Evolutionary conservation across 441 rosid genomes (phyloP), one percentile per base, ranked within the genome.

Genomic region (Croton setiger): DNA sequence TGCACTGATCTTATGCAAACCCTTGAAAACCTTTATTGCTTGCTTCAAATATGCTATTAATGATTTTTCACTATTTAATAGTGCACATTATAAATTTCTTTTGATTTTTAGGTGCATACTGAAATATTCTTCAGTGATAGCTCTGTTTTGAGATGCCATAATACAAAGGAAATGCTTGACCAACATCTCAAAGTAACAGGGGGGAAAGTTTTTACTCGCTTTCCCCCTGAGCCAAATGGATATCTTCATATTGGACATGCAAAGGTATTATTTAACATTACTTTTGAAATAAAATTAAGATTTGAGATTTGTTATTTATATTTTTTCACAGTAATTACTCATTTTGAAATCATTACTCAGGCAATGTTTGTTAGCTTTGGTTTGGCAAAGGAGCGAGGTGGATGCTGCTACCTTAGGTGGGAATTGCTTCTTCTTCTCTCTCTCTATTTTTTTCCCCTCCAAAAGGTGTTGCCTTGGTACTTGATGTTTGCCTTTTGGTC

Each of bases 201-300:
- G n/a, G 86, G 97, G 21, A 92, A 87, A 72, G 90, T 95, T 67
- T 84, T 81, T 64, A 87, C 95, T 17, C 92, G 96, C 64, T 95
- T 92, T 51, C 98, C 97, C 7, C 99, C 98, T 39, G 98, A 95
- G 83, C 98, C 97, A 74, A 95, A 95, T 87, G 99, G 99, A 35
- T 92, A 92, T 84, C 83, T 95, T 45, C 99, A 95, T 74, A 95
- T 95, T 74, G 99, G 98, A 65, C 99, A 92, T 85, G 99, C 99
- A 51, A 95, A 92, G 93, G 99, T 92, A 84, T 66, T 52, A 56
- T 60, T 53, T 43, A 15, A 66, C 68, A 18, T 15, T 63, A 58
- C 1, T 27, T 37, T 37, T 37, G 76, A 60, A 35, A 41, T 1
- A 23, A 9, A 27, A 31, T 10, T 63, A 11, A 21, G 57, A 31